These are phyloP conservation scores for Salvia sclarea DNA, from an alignment of 305 asterid genomes.

Conservation along the genomic window DNA sequence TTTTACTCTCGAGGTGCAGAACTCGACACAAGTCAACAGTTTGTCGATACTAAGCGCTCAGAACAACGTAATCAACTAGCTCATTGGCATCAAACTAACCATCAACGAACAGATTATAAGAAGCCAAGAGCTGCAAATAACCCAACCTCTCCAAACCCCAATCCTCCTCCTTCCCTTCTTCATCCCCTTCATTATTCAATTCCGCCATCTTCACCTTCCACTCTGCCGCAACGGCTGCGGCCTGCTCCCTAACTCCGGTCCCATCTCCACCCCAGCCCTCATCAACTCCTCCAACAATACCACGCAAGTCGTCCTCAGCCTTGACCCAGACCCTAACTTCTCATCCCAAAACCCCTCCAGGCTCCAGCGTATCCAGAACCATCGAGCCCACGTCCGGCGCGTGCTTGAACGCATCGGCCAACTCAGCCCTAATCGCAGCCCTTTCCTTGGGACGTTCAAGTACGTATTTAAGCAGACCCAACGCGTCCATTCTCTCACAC, in stretches of 20 bases:
- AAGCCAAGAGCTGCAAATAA: slow-evolving; percentile 56
- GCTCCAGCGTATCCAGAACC: slow-evolving; percentile 56
- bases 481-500: slow-evolving; percentile 58
- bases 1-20: slow-evolving; percentile 44
- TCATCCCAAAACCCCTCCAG: slow-evolving; percentile 47
- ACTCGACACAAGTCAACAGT: slow-evolving; percentile 51
- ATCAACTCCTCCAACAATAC: slow-evolving; percentile 59
- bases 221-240: slow-evolving; percentile 40
- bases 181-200: slow-evolving; percentile 33
- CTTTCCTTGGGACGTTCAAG: slow-evolving; percentile 55
- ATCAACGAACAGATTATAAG: slow-evolving; percentile 43
- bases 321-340: slow-evolving; percentile 15
- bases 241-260: slow-evolving; percentile 44
- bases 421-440: slow-evolving; percentile 47
- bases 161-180: slow-evolving; percentile 36
- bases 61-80: slow-evolving; percentile 51
- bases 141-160: slow-evolving; percentile 54
- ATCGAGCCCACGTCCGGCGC: slow-evolving; percentile 53
- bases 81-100: slow-evolving; percentile 43
- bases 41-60: slow-evolving; percentile 48
- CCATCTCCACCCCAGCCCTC: slow-evolving; percentile 47
- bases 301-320: slow-evolving; percentile 47
- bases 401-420: slow-evolving; percentile 56
- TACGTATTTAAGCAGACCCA: slow-evolving; percentile 51
- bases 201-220: slow-evolving; percentile 47